Conservation (phyloP, 108 stramenopile species). For the Licmophora abbreviata region DNA sequence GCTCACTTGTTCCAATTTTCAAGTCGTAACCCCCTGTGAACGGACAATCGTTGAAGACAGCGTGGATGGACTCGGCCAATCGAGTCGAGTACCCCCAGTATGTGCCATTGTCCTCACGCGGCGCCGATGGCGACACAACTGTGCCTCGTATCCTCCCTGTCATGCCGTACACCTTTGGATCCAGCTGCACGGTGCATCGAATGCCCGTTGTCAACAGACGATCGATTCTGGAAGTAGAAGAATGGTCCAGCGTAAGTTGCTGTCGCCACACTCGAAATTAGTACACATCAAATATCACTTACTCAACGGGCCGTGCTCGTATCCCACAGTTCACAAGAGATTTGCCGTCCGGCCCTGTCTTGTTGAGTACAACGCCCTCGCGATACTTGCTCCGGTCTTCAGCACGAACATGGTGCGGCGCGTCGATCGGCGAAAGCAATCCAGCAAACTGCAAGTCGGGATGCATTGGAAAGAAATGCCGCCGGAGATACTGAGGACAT, state of each 20-base stretch:
- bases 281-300: constrained; percentile 16
- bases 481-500: constrained; percentile 90
- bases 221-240: constrained; percentile 45
- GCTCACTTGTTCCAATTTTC: constrained; percentile 92
- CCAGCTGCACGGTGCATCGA: constrained; percentile 84
- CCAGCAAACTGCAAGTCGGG: constrained; percentile 92
- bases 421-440: constrained; percentile 89
- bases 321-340: constrained; percentile 82
- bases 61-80: constrained; percentile 75
- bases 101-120: constrained; percentile 82
- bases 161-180: constrained; percentile 46
- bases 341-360: constrained; percentile 19
- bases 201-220: constrained; percentile 67
- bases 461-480: constrained; percentile 91
- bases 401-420: constrained; percentile 94
- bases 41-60: constrained; percentile 84
- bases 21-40: constrained; percentile 88
- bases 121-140: constrained; percentile 78
- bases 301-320: constrained; percentile 64
- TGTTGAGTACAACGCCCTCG: constrained; percentile 89
- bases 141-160: constrained; percentile 49
- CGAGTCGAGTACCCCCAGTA: constrained; percentile 96
- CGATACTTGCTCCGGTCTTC: constrained; percentile 78
- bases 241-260: constrained; percentile 4
- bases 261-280: neutral